These are phyloP conservation scores for Xanthoconium purpureum DNA, from an alignment of 768 basidiomycete species.

Conservation along the genomic window DNA sequence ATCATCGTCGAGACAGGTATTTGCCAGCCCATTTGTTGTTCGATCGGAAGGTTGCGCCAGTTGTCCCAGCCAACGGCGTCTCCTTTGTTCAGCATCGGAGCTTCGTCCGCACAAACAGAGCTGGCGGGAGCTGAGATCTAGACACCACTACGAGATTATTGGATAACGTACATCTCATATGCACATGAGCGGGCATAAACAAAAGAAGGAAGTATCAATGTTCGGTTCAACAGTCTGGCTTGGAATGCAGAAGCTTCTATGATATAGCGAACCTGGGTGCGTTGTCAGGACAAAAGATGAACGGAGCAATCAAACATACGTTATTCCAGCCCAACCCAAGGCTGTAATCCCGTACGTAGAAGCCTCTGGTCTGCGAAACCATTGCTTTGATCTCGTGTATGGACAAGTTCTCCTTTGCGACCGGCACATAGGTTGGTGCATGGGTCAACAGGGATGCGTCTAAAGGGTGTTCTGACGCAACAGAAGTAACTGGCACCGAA, in stretches of 20 bases:
- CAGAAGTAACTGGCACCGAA: not conserved
- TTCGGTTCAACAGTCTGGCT: slow-evolving; percentile 38
- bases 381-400: slow-evolving; percentile 33
- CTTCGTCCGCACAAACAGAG: slow-evolving; percentile 37
- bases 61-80: slow-evolving; percentile 38
- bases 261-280: slow-evolving; percentile 41
- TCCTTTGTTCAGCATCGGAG: slow-evolving; percentile 41
- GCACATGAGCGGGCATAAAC: slow-evolving; percentile 45
- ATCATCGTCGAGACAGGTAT: slow-evolving; percentile 37
- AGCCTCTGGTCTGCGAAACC: slow-evolving; percentile 39
- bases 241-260: slow-evolving; percentile 41
- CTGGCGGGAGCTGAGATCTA: slow-evolving; percentile 10
- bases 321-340: slow-evolving; percentile 48
- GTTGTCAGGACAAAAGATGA: not conserved
- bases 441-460: not conserved
- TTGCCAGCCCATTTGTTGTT: slow-evolving; percentile 32
- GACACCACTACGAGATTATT: not conserved
- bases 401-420: slow-evolving; percentile 19
- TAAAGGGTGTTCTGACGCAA: not conserved
- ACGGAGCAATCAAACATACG: slow-evolving; percentile 17
- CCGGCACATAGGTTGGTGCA: not conserved
- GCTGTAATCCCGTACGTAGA: slow-evolving; percentile 41
- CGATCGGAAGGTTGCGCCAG: slow-evolving; percentile 37
- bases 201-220: slow-evolving; percentile 40
- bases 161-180: slow-evolving; percentile 33